Evolutionary conservation across 306 rosid genomes (phyloP).

Genomic region (Neltuma alba): DNA sequence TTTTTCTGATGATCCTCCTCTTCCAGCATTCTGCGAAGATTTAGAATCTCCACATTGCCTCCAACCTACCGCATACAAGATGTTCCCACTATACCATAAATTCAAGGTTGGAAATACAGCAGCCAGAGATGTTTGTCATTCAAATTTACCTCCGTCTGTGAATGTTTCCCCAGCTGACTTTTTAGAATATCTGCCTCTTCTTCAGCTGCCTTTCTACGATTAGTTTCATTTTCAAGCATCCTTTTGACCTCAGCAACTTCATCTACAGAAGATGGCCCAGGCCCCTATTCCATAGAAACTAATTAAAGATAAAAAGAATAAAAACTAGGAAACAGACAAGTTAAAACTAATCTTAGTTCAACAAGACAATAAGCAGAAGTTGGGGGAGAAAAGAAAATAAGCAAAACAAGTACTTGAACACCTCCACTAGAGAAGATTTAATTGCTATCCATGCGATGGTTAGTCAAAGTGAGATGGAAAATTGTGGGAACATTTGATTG

Average conservation of each 20-base stretch:
- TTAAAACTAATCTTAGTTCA: background rate
- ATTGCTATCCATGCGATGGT: background rate
- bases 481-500: no score
- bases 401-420: conserved; percentile 13
- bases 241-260: conserved; percentile 62
- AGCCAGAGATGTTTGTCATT: conserved; percentile 5
- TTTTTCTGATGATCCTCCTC: conserved; percentile 78
- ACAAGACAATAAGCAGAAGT: background rate
- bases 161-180: conserved; percentile 52
- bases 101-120: conserved; percentile 27
- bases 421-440: conserved; percentile 23
- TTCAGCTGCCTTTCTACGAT: conserved; percentile 68
- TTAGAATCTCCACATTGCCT: conserved; percentile 60
- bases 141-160: conserved; percentile 53
- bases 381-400: background rate
- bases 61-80: conserved; percentile 61
- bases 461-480: background rate
- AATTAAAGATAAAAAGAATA: background rate
- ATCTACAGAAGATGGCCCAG: conserved; percentile 48
- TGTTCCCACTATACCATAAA: conserved; percentile 37
- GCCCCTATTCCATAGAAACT: conserved; percentile 50
- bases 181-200: conserved; percentile 68
- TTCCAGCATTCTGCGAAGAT: conserved; percentile 63
- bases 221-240: conserved; percentile 71
- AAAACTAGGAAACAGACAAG: background rate